Evolutionary conservation across 331 rosid genomes (phyloP).

Genomic region (Quercus lobata): DNA sequence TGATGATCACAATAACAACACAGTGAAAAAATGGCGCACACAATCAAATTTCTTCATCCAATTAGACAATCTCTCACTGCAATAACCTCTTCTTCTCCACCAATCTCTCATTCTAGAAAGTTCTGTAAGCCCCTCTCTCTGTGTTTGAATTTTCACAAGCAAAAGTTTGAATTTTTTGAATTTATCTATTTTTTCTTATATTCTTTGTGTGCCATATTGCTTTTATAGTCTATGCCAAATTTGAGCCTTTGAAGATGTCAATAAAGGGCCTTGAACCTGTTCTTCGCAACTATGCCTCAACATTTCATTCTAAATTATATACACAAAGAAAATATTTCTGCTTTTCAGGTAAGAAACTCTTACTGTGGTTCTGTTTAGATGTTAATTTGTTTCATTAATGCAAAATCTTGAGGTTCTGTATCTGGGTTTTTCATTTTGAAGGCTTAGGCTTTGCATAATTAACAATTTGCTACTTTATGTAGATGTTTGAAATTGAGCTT

Average conservation of each 20-base stretch:
- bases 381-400: not conserved
- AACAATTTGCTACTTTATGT: not conserved
- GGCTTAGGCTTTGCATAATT: not conserved
- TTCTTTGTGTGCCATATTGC: not conserved
- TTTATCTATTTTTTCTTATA: not conserved
- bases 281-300: slow-evolving; percentile 23
- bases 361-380: not conserved
- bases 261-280: slow-evolving; percentile 20
- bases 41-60: slow-evolving; percentile 21
- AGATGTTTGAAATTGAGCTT: not conserved
- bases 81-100: slow-evolving; percentile 14
- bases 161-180: not conserved
- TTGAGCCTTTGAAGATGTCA: slow-evolving; percentile 15
- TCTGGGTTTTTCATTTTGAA: not conserved
- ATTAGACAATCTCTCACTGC: slow-evolving; percentile 15
- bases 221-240: slow-evolving; percentile 32
- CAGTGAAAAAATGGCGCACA: not conserved
- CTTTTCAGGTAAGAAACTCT: slow-evolving; percentile 31
- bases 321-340: slow-evolving; percentile 14
- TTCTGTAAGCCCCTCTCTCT: slow-evolving; percentile 19
- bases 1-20: no score
- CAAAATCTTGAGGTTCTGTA: not conserved
- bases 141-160: not conserved
- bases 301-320: slow-evolving; percentile 10
- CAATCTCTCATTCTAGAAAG: slow-evolving; percentile 16